Conservation (phyloP, 1,139 yeast genomes). For the Sugiyamaella novakii region DNA sequence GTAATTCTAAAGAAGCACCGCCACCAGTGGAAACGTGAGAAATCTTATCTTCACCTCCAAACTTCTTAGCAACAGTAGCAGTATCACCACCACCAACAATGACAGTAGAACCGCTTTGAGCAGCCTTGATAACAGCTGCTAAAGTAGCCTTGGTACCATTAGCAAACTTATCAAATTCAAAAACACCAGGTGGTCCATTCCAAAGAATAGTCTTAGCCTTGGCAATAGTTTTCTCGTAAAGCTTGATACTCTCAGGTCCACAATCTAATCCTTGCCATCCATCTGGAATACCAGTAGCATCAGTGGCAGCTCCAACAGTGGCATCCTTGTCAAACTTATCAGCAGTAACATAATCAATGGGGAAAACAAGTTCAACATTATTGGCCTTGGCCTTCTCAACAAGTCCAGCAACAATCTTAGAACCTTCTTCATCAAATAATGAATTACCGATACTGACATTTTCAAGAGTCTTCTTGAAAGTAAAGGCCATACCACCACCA, state of each 20-base stretch:
- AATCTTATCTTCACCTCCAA: constrained; percentile 89
- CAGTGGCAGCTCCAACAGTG: constrained; percentile 73
- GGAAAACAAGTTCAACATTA: constrained; percentile 87
- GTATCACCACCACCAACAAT: constrained; percentile 99
- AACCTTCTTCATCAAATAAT: constrained; percentile 86
- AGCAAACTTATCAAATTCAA: constrained; percentile 89
- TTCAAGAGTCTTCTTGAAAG: constrained; percentile 90
- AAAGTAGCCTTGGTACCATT: constrained; percentile 86
- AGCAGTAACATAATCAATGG: constrained; percentile 92
- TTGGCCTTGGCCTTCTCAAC: constrained; percentile 94
- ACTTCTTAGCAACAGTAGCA: constrained; percentile 98
- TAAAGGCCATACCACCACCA: constrained; percentile 99
- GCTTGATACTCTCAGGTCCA: constrained; percentile 82
- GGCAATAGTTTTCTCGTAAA: constrained; percentile 76
- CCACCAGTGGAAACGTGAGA: constrained; percentile 99
- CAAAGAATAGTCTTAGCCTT: constrained; percentile 96
- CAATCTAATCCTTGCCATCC: constrained; percentile 93
- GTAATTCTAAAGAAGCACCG: constrained; percentile 96
- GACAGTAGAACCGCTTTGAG: constrained; percentile 86
- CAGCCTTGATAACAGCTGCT: constrained; percentile 83
- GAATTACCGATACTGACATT: constrained; percentile 84
- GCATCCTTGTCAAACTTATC: constrained; percentile 94
- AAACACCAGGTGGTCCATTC: constrained; percentile 99
- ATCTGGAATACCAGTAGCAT: constrained; percentile 87
- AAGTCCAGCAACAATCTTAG: constrained; percentile 86